Base-by-base conservation (phyloP, 78 protist species). In the Emiliania huxleyi region DNA sequence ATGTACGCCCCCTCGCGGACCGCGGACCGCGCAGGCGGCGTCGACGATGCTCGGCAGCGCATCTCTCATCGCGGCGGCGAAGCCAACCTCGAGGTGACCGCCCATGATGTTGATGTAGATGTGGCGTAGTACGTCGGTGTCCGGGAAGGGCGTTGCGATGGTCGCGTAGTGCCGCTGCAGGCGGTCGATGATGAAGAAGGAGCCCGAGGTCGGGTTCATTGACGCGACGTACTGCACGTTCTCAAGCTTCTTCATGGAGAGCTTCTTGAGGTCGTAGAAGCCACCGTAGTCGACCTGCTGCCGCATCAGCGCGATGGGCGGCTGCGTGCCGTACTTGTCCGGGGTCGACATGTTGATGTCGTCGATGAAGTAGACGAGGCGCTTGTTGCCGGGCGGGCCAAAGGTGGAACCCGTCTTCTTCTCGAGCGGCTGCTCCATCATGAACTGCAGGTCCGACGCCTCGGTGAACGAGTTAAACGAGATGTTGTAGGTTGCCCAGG, bases 121-220 rank as follows among this genome's bases (percentile, higher is more conserved):
- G n/a, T 1, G 0, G 2, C 2, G 0, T 15, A 95, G 87, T 25
- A 52, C 71, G 38, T 87, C 95, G 1, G 25, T 23, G 42, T 46
- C 52, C 48, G 99, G 99, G 81, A 95, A n/a, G 46, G 56, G 21
- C 46, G 94, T 89, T 4, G 94, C 93, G 56, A 98, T 90, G 35
- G 94, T 91, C 33, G 95, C 48, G 46, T 95, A 98, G 92, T 97
- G 98, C 2, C 98, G 95, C 95, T 96, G 97, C 62, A 97, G 89
- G 12, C 98, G 95, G 35, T 94, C 94, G 79, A 94, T 89, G 93
- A 98, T 85, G 71, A 87, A 77, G 94, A 97, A 98, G 46, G 97
- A 94, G 43, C 99, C 99, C n/a, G 97, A 87, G 19, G 94, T 93
- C n/a, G 98, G 99, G 93, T 98, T 98, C 97, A 97, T 94, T 88